Evolutionary conservation across 148 eudicot genomes (phyloP), one percentile per base, ranked within the genome.

Genomic region (Persicaria maculosa): DNA sequence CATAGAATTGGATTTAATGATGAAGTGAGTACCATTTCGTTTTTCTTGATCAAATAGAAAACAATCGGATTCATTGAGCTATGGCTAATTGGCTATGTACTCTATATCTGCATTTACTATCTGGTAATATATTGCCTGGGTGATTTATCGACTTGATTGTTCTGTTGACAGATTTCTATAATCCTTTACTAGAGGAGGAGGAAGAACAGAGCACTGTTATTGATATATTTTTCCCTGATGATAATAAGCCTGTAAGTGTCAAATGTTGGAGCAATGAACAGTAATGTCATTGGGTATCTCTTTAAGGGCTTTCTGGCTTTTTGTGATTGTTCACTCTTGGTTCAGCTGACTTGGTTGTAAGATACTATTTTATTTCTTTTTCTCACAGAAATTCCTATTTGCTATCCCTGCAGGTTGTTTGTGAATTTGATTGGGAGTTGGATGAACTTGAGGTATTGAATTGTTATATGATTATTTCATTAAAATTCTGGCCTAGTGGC

Each of bases 351-450:
- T 22, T 19, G 9, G 57, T 75, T 72, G 44, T 74, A 50, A 55
- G 9, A 57, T 57, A 6, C 19, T 19, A 7, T 40, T 31, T 46
- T 73, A 12, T 48, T 58, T 20, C 9, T 48, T 62, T 20, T 5
- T 22, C 73, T 71, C 40, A 45, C 73, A 45, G 17, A 40, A n/a
- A 44, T 71, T 17, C 3, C 2, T 17, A 67, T 67, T 40, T 67
- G 4, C 19, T 16, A 52, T 40, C 22, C 17, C 77, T 90, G 71
- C 88, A 95, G 99, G 88, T 92, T 25, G 65, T 92, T 44, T 81
- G 90, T 44, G 96, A 92, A 77, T 95, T 88, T 82, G 99, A 95
- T 84, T 95, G 99, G 99, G 99, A 95, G 40, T 72, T 95, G 44
- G 99, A 95, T 84, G 99, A 95, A 75, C 78, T 87, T 54, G 94